Conservation (phyloP, 2,329 filamentous ascomycete species). For the Colletotrichum sp. region DNA sequence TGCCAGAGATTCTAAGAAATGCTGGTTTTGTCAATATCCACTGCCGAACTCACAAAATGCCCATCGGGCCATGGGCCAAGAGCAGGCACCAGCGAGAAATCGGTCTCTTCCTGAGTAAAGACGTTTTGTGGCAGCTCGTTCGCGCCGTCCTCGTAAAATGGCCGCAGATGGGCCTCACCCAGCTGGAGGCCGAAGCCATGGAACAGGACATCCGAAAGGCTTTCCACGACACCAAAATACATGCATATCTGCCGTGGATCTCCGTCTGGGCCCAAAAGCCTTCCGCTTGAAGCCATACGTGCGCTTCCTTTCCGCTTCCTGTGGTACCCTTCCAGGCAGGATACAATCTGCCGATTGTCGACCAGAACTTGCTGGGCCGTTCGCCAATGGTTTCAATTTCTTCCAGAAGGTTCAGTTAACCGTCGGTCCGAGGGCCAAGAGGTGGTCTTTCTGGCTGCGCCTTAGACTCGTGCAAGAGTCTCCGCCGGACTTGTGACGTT, state of each 20-base stretch:
- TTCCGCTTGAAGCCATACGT: neutral
- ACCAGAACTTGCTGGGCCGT: neutral
- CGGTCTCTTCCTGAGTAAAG: conserved; percentile 36
- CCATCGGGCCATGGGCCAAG: conserved; percentile 42
- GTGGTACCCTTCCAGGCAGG: neutral
- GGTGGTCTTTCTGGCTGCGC: neutral
- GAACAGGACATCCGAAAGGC: conserved; percentile 33
- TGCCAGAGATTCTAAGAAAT: conserved; percentile 31
- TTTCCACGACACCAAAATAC: conserved; percentile 34
- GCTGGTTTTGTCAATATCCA: conserved; percentile 39
- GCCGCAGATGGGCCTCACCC: conserved; percentile 31
- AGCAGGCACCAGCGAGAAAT: conserved; percentile 37
- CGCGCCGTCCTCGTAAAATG: conserved; percentile 35
- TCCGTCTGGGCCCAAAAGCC: conserved; percentile 44
- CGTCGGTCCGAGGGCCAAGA: neutral
- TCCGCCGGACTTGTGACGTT: neutral
- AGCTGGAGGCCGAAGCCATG: conserved; percentile 36
- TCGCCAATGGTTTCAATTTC: neutral
- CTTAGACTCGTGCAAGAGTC: neutral
- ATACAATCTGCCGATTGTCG: neutral
- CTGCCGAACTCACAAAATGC: conserved; percentile 31
- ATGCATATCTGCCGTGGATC: conserved; percentile 38
- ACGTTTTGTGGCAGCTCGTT: conserved; percentile 37
- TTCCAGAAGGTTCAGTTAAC: neutral
- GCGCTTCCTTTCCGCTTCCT: neutral